These are phyloP conservation scores for Ceratocystiopsis minuta DNA, from an alignment of 2,329 filamentous ascomycete genomes.

Conservation along the genomic window DNA sequence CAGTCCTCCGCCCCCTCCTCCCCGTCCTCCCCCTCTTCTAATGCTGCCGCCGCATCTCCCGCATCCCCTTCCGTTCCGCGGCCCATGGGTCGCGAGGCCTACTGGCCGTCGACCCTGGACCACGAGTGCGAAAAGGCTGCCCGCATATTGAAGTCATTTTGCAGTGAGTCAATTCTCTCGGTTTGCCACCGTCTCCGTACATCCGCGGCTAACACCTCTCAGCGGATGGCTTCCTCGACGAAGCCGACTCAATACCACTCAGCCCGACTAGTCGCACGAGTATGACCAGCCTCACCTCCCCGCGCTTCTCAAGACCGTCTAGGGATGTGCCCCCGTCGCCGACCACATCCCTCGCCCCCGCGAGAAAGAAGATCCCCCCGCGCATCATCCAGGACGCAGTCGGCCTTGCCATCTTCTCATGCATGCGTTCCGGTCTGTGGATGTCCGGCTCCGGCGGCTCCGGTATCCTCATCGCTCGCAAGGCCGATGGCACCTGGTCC, in stretches of 20 bases:
- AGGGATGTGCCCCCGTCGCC: constrained; percentile 4
- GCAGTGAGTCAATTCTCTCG: constrained; percentile 50
- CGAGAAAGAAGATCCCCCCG: constrained; percentile 67
- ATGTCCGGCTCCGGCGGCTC: constrained; percentile 80
- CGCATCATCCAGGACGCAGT: constrained; percentile 78
- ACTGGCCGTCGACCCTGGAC: constrained; percentile 59
- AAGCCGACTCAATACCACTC: constrained; percentile 17
- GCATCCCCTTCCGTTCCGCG: constrained; percentile 54
- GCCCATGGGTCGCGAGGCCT: constrained; percentile 53
- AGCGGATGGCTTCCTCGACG: constrained; percentile 39
- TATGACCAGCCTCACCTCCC: constrained; percentile 6
- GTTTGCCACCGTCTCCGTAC: not conserved
- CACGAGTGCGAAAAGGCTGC: constrained; percentile 67
- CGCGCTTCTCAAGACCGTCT: constrained; percentile 4
- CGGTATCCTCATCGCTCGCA: constrained; percentile 67
- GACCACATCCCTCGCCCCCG: constrained; percentile 23
- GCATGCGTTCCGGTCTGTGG: constrained; percentile 86
- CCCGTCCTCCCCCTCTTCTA: not conserved
- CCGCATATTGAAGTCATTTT: constrained; percentile 57
- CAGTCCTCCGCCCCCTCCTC: too few relatives aligned
- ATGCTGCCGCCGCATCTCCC: constrained; percentile 23
- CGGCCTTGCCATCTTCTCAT: constrained; percentile 84
- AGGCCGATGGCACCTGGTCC: constrained; percentile 50
- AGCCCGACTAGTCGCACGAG: constrained; percentile 11
- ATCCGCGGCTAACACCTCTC: constrained; percentile 7